phyloP scores from a whole-genome alignment of 179 eudicot species.

The Spergularia azorica region DNA sequence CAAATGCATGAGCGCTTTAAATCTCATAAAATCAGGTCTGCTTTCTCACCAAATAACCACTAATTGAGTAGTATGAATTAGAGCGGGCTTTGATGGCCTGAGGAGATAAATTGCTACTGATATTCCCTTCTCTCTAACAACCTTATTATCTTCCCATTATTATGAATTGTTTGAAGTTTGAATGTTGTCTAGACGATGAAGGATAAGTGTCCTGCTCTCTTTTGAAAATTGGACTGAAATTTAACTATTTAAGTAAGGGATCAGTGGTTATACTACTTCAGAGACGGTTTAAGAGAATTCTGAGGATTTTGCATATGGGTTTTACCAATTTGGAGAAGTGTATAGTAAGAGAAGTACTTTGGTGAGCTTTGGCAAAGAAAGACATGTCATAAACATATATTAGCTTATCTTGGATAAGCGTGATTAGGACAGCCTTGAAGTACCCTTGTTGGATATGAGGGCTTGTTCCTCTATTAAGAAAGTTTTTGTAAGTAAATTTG shows the following conservation, averaged over 20 bases:
- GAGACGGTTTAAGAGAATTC: no score
- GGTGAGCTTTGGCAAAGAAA: no score
- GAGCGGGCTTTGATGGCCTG: background rate
- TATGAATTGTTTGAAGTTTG: background rate
- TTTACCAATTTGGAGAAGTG: no score
- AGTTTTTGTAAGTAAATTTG: no score
- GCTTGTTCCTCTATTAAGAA: no score
- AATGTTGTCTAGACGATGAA: background rate
- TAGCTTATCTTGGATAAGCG: no score
- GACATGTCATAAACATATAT: no score
- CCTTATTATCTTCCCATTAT: background rate
- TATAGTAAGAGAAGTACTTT: no score
- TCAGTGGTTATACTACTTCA: background rate
- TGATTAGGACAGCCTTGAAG: no score
- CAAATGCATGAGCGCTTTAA: constrained; percentile 79
- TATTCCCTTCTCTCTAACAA: background rate
- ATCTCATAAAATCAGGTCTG: constrained; percentile 70
- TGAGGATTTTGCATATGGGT: no score
- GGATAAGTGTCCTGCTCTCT: background rate
- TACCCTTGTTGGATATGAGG: no score
- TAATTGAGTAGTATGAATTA: constrained; percentile 7
- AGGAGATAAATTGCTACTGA: no score
- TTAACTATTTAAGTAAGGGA: background rate
- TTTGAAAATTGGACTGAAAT: background rate
- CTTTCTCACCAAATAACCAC: background rate